phyloP scores from a whole-genome alignment of 768 basidiomycete species.

The Dendrothele bispora region DNA sequence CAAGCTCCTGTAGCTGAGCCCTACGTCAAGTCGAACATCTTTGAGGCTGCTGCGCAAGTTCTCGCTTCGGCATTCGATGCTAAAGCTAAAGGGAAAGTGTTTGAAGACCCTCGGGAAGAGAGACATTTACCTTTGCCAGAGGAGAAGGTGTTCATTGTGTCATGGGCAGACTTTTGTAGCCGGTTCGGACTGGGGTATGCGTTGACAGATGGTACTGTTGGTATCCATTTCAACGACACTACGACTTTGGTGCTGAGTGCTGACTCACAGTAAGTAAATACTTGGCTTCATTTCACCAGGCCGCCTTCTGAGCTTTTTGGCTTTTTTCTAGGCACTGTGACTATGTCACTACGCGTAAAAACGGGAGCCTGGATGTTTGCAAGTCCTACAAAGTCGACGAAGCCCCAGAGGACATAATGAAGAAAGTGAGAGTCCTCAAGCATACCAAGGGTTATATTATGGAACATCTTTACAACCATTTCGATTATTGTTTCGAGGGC shows the following conservation, averaged over 20 bases:
- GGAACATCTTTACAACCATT: constrained; percentile 83
- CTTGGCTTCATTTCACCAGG: not conserved
- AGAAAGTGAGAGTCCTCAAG: constrained; percentile 88
- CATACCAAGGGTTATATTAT: constrained; percentile 96
- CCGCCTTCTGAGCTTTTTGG: not conserved
- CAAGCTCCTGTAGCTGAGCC: constrained; percentile 10
- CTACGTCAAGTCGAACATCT: constrained; percentile 47
- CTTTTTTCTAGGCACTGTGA: constrained; percentile 73
- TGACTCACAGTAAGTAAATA: constrained; percentile 74
- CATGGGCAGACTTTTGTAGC: constrained; percentile 99
- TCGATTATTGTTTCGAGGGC: constrained; percentile 81
- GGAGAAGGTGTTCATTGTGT: constrained; percentile 88
- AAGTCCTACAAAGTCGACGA: constrained; percentile 68
- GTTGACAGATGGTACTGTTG: constrained; percentile 91
- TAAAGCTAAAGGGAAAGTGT: constrained; percentile 59
- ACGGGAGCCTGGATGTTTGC: constrained; percentile 67
- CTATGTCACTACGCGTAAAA: constrained; percentile 70
- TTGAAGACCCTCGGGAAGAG: constrained; percentile 62
- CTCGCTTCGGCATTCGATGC: constrained; percentile 67
- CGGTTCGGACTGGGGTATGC: constrained; percentile 99
- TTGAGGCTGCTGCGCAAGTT: constrained; percentile 61
- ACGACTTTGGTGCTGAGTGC: constrained; percentile 83
- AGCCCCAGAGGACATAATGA: constrained; percentile 83
- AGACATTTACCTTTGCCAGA: constrained; percentile 45
- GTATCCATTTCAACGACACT: constrained; percentile 96